Evolutionary conservation across 257 asterid species (phyloP).

Genomic region (Cinchona pubescens): DNA sequence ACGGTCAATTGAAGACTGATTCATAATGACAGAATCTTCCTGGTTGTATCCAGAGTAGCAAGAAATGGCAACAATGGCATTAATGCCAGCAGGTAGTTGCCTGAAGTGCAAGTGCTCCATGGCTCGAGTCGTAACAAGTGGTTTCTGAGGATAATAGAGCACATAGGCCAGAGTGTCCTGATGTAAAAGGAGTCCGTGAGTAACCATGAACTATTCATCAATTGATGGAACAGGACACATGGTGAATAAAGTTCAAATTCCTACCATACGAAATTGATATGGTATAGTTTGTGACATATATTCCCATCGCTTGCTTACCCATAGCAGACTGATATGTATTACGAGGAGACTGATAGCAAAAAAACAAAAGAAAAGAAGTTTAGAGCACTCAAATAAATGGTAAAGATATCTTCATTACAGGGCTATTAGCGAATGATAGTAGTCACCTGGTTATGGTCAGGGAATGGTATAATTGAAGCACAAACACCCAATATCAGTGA

Average conservation of each 20-base stretch:
- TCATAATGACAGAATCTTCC: slow-evolving; percentile 98
- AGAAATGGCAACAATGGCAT: slow-evolving; percentile 91
- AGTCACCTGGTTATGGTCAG: slow-evolving; percentile 97
- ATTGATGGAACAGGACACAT: not conserved
- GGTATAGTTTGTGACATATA: slow-evolving; percentile 93
- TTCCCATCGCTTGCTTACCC: slow-evolving; percentile 99
- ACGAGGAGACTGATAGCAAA: slow-evolving; percentile 87
- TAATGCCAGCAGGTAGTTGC: slow-evolving; percentile 97
- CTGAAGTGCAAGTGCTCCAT: slow-evolving; percentile 98
- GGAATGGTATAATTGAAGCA: slow-evolving; percentile 97
- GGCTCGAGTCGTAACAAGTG: slow-evolving; percentile 96
- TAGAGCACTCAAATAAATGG: slow-evolving; percentile 9
- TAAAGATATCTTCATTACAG: not conserved
- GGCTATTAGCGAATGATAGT: not conserved
- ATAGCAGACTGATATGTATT: slow-evolving; percentile 98
- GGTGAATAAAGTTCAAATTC: slow-evolving; percentile 18
- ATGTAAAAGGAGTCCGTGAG: slow-evolving; percentile 7
- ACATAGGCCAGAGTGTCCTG: slow-evolving; percentile 98
- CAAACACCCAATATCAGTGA: slow-evolving; percentile 95
- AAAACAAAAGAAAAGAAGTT: slow-evolving; percentile 23
- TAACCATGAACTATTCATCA: slow-evolving; percentile 6
- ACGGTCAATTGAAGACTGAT: slow-evolving; percentile 93
- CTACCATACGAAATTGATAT: slow-evolving; percentile 96
- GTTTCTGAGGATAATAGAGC: slow-evolving; percentile 93
- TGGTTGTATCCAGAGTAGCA: slow-evolving; percentile 97